Evolutionary conservation across 2,329 filamentous ascomycete genomes (phyloP), one percentile per base, ranked within the genome.

Genomic region (Pestalotiopsis sp.): DNA sequence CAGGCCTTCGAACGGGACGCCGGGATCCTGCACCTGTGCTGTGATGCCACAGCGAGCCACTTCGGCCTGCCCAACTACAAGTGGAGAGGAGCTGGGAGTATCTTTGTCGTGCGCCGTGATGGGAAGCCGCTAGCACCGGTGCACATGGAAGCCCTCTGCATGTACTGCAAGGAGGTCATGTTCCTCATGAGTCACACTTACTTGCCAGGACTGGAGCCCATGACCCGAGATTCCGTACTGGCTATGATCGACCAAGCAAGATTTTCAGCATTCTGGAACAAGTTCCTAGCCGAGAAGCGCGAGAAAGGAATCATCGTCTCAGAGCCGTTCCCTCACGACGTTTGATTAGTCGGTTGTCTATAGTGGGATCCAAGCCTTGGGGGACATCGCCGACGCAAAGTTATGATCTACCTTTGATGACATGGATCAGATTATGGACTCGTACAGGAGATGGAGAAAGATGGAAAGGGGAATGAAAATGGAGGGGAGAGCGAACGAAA

Each of bases 81-180:
- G 56, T 69, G 65, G 61, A 55, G 64, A 58, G 62, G 67, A 9
- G 67, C 52, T 20, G 67, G 67, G 40, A 69, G 60, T 5, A 56
- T 69, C 26, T 59, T 65, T 4, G 61, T 69, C 20, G 65, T 65
- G 44, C 68, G 68, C 14, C 65, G 65, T n/a, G 68, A 69, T 17
- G 65, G 58, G 65, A 67, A 67, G 62, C 65, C 68, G 14, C 57
- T 69, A 10, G 35, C 35, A 11, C 68, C 68, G 38, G 11, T 67
- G 11, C 62, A 67, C 20, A 44, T 30, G 11, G 65, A 69, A 55
- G 68, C 65, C 22, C 62, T 69, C 13, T 69, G 61, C 22, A 62
- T 13, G 30, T 69, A 67, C 58, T 67, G 65, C 26, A 58, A 14
- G 44, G 14, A 48, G n/a, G 44, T 48, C 6, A 17, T 17, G 44